Percentiles rank a stretch among this genome's conserved stretches.
phyloP scores from a whole-genome alignment of 2,329 filamentous ascomycete species.

The Ceratocystis variospora region DNA sequence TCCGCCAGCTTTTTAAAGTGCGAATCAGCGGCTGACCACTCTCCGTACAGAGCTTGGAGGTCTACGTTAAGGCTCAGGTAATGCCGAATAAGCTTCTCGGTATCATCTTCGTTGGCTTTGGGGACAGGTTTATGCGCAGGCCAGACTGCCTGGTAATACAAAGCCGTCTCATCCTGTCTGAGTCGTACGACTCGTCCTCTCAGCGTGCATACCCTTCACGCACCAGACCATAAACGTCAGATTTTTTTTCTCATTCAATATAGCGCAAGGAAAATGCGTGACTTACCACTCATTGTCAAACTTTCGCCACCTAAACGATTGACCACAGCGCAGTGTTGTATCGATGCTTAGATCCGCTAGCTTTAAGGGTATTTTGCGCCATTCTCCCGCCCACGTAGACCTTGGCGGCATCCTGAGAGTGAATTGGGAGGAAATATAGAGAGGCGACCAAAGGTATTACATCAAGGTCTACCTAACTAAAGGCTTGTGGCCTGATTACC shows the following conservation, averaged over 20 bases:
- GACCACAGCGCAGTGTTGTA: constrained; percentile 84
- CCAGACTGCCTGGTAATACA: constrained; percentile 69
- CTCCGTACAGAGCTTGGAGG: constrained; percentile 59
- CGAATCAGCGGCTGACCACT: constrained; percentile 73
- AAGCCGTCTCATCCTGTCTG: constrained; percentile 61
- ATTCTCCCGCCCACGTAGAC: constrained; percentile 28
- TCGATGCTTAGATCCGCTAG: constrained; percentile 84
- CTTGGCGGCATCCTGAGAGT: constrained; percentile 13
- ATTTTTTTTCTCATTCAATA: background rate
- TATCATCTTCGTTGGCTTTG: constrained; percentile 42
- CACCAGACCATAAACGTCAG: constrained; percentile 10
- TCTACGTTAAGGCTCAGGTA: constrained; percentile 83
- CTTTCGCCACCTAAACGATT: constrained; percentile 92
- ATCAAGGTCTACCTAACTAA: constrained; percentile 4
- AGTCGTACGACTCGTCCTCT: constrained; percentile 74
- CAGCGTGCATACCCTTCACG: constrained; percentile 59
- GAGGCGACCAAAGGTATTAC: constrained; percentile 4
- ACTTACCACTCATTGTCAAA: constrained; percentile 67
- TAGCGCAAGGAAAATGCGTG: background rate
- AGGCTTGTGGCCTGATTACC: constrained; percentile 2
- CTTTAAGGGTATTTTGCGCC: constrained; percentile 73
- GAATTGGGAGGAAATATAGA: background rate
- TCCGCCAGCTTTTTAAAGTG: constrained; percentile 84
- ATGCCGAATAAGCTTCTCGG: constrained; percentile 57
- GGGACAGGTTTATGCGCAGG: constrained; percentile 25